These are phyloP conservation scores for Tephrocybe sp. DNA, from an alignment of 768 basidiomycete species.

Conservation along the genomic window DNA sequence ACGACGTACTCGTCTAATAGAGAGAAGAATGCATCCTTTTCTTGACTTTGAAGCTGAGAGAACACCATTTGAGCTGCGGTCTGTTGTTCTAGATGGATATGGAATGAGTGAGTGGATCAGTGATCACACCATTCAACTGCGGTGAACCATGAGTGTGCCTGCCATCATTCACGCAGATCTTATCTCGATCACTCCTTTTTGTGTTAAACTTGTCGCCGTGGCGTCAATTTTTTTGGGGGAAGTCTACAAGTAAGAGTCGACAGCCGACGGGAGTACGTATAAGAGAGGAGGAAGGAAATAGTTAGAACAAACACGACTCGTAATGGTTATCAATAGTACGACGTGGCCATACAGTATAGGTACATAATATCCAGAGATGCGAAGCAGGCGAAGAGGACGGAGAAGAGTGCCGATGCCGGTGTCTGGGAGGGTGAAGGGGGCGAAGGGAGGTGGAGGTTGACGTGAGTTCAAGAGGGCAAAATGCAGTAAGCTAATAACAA, in stretches of 20 bases:
- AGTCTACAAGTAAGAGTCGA: constrained; percentile 3
- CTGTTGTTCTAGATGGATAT: background rate
- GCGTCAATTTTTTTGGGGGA: constrained; percentile 1
- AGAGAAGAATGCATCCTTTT: constrained; percentile 81
- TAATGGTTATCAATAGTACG: constrained; percentile 18
- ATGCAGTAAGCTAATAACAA: constrained; percentile 20
- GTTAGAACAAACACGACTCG: background rate
- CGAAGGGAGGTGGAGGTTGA: constrained; percentile 7
- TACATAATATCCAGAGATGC: constrained; percentile 24
- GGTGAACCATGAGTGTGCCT: too few relatives aligned
- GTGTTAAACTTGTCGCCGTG: background rate
- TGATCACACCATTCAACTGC: background rate
- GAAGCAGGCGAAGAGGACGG: constrained; percentile 3
- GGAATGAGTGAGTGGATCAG: background rate
- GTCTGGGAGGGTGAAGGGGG: background rate
- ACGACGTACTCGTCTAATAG: constrained; percentile 72
- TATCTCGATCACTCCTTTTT: constrained; percentile 1
- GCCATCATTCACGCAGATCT: background rate
- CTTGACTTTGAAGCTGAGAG: constrained; percentile 56
- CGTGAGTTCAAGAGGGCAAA: constrained; percentile 23
- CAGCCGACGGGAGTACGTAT: background rate
- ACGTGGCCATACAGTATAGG: constrained; percentile 24
- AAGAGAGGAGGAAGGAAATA: background rate
- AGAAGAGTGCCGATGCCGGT: background rate
- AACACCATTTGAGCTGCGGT: constrained; percentile 56